Evolutionary conservation across 2,329 filamentous ascomycete genomes (phyloP).

Genomic region (Curvularia sp.): DNA sequence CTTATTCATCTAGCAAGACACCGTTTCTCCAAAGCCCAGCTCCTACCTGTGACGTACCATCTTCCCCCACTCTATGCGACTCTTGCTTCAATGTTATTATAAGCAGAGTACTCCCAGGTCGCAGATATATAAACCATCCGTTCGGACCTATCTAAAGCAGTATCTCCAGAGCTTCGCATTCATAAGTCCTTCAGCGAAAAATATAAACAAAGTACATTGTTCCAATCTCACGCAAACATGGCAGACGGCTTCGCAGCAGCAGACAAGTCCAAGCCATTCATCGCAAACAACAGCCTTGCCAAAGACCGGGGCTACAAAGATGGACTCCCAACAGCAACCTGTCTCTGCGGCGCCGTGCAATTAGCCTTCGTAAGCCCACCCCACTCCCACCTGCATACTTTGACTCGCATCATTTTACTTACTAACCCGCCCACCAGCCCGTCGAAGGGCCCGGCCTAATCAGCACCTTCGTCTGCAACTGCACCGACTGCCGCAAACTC

Average conservation of each 20-base stretch:
- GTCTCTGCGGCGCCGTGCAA: neutral
- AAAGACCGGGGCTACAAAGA: neutral
- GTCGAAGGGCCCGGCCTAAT: constrained; percentile 52
- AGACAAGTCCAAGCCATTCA: constrained; percentile 1
- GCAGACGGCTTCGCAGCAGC: constrained; percentile 1
- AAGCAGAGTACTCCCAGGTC: neutral
- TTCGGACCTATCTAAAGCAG: neutral
- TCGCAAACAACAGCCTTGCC: neutral
- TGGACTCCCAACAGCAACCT: neutral
- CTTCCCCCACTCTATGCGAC: neutral
- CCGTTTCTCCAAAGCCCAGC: neutral
- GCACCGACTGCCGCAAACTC: constrained; percentile 66
- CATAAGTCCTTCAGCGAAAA: neutral
- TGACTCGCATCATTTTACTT: neutral
- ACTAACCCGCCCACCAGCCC: neutral
- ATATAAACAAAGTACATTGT: neutral
- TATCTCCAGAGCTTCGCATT: constrained; percentile 1
- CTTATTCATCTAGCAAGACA: neutral
- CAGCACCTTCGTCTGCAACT: constrained; percentile 65
- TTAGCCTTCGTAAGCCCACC: neutral
- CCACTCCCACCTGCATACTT: neutral
- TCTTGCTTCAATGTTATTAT: neutral
- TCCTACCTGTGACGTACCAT: neutral
- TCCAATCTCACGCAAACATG: neutral
- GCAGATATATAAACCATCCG: neutral